Percentiles rank a stretch among this genome's conserved stretches.
phyloP scores from a whole-genome alignment of 306 rosid genomes.

The Arachis hypogaea region DNA sequence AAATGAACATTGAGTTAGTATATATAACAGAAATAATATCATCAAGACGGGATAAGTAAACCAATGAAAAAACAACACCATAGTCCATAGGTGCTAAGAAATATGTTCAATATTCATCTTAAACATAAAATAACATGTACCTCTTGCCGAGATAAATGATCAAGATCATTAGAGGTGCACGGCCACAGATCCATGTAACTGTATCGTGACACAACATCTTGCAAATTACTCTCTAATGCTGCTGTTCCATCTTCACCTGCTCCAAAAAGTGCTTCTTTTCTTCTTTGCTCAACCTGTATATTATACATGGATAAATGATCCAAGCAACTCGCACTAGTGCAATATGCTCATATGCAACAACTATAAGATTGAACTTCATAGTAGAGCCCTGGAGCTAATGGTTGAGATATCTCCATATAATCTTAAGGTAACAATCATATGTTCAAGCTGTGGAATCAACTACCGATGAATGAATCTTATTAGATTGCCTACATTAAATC shows the following conservation, averaged over 20 bases:
- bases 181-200: conserved; percentile 98
- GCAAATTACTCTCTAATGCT: conserved; percentile 69
- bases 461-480: too few species aligned
- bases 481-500: too few species aligned
- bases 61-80: too few species aligned
- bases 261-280: conserved; percentile 82
- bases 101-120: background rate
- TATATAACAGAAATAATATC: conserved; percentile 19
- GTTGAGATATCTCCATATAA: too few species aligned
- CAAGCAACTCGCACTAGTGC: background rate
- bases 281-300: conserved; percentile 84
- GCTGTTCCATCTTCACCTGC: conserved; percentile 69
- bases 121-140: conserved; percentile 46
- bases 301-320: conserved; percentile 32
- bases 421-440: too few species aligned
- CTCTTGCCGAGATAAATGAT: conserved; percentile 83
- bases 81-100: background rate
- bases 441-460: too few species aligned
- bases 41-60: background rate
- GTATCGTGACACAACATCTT: conserved; percentile 88
- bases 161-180: conserved; percentile 80
- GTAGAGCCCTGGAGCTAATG: background rate
- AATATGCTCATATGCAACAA: conserved; percentile 17
- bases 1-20: conserved; percentile 38
- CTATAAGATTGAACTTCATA: background rate